Conservation (phyloP, 345 rosid species). For the Syzygium aqueum region DNA sequence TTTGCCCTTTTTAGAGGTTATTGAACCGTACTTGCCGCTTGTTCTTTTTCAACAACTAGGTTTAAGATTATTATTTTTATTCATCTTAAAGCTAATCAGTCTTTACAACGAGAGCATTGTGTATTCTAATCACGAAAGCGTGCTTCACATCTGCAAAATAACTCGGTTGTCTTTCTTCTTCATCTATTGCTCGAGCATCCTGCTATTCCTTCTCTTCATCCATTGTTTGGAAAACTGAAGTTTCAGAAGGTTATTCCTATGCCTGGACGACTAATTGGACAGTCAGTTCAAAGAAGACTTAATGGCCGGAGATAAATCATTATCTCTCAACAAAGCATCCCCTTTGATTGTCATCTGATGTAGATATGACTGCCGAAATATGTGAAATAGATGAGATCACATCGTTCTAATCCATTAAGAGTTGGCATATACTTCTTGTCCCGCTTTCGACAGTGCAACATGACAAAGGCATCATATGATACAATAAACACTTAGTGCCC, state of each 20-base stretch:
- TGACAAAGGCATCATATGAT: background rate
- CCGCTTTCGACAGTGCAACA: background rate
- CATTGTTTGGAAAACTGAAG: background rate
- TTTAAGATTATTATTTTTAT: background rate
- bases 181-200: background rate
- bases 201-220: background rate
- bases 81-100: background rate
- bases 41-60: background rate
- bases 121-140: background rate
- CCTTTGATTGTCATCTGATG: background rate
- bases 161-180: background rate
- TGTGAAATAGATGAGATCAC: background rate
- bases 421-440: background rate
- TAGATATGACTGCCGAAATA: background rate
- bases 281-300: background rate
- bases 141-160: background rate
- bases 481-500: background rate
- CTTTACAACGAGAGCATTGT: background rate
- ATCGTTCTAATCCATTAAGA: background rate
- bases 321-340: background rate
- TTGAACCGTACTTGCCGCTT: too few species aligned
- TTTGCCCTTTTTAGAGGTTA: too few species aligned
- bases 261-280: background rate
- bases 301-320: background rate
- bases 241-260: background rate